Conservation (phyloP, 768 basidiomycete genomes). For the Boletus rufocinnamomeus region DNA sequence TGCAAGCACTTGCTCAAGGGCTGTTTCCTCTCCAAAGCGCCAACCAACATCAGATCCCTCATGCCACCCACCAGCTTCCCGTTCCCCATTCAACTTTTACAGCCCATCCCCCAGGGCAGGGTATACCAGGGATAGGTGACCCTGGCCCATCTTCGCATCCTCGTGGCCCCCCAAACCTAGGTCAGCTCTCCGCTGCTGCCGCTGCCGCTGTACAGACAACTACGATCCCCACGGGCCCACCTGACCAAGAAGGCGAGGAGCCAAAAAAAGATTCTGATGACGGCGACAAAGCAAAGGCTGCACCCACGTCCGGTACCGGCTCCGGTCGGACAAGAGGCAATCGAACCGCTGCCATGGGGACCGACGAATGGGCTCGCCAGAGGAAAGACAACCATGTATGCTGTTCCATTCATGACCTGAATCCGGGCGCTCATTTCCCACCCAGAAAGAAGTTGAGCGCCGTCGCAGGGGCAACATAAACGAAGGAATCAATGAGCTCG, state of each 20-base stretch:
- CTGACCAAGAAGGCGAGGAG: conserved; percentile 23
- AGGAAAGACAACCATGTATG: conserved; percentile 82
- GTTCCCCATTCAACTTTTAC: conserved; percentile 44
- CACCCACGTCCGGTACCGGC: conserved; percentile 32
- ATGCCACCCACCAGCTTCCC: conserved; percentile 21
- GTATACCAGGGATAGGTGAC: conserved; percentile 57
- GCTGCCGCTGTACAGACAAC: conserved; percentile 49
- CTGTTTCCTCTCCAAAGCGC: conserved; percentile 29
- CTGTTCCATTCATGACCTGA: conserved; percentile 6
- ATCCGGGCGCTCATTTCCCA: conserved; percentile 1
- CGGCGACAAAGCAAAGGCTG: conserved; percentile 24
- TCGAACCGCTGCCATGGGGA: conserved; percentile 64
- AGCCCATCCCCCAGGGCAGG: conserved; percentile 32
- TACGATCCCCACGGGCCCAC: conserved; percentile 18
- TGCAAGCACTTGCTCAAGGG: conserved; percentile 54
- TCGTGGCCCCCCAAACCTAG: conserved; percentile 63
- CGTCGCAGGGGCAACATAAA: conserved; percentile 94
- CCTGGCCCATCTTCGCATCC: conserved; percentile 76
- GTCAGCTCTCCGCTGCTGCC: conserved; percentile 51
- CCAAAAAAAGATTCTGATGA: conserved; percentile 32
- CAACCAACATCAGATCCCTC: conserved; percentile 37
- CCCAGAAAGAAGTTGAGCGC: conserved; percentile 97
- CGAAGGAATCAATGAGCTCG: conserved; percentile 92
- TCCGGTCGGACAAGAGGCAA: conserved; percentile 50
- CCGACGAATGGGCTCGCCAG: conserved; percentile 78